phyloP scores from a whole-genome alignment of 2,329 filamentous ascomycete genomes.

The Zalaria obscura region DNA sequence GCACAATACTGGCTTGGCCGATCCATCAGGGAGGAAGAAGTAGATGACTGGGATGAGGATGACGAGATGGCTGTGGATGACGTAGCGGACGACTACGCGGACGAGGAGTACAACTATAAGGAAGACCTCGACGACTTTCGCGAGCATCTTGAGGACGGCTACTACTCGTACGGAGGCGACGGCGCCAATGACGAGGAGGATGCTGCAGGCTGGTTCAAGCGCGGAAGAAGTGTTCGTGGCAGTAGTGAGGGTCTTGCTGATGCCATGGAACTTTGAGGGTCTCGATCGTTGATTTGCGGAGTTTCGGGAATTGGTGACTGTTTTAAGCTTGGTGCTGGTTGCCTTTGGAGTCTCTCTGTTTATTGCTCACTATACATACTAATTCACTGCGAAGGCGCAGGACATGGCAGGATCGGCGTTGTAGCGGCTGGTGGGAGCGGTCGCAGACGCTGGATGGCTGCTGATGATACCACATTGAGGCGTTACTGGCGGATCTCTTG shows the following conservation, averaged over 20 bases:
- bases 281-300: no score
- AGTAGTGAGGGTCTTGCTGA: constrained; percentile 8
- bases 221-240: constrained; percentile 4
- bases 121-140: constrained; percentile 19
- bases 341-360: no score
- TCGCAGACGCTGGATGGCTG: neutral
- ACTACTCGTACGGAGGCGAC: constrained; percentile 8
- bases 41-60: constrained; percentile 9
- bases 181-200: constrained; percentile 12
- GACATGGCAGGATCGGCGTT: neutral
- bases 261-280: constrained; percentile 8
- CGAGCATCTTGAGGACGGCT: constrained; percentile 17
- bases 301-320: no score
- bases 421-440: neutral
- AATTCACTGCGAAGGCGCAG: no score
- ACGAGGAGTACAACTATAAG: constrained; percentile 19
- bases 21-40: constrained; percentile 7
- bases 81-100: constrained; percentile 4
- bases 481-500: no score
- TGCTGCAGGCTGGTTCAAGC: constrained; percentile 7
- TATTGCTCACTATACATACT: no score
- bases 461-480: neutral
- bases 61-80: constrained; percentile 12
- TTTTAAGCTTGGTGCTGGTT: no score
- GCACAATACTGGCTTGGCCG: constrained; percentile 82